Base-by-base conservation (phyloP, 495 filamentous ascomycete genomes). In the Talaromyces adpressus region DNA sequence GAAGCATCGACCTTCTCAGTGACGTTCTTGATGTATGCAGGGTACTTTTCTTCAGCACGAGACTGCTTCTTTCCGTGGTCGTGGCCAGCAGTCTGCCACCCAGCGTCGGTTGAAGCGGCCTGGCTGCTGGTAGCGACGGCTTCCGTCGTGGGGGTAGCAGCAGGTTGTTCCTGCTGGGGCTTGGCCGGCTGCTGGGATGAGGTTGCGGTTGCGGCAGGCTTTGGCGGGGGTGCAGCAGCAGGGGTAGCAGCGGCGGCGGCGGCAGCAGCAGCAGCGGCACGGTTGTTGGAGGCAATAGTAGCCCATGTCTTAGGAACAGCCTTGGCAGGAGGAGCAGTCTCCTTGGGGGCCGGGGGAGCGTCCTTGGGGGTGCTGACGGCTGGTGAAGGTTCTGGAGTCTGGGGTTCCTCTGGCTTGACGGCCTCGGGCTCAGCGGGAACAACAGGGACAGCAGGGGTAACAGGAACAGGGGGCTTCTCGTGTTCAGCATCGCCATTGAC, bases 21-120 rank as follows among this genome's bases (percentile, higher is more conserved):
- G 32, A 98, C 93, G 67, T 92, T 95, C 82, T 94, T 96, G 71
- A 98, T 89, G 71, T 97, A 98, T 16, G 85, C 95, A 64, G 89
- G 79, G 49, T 88, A 85, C 57, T 83, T 83, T 60, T 91, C 87
- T 30, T 73, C 66, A 45, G 81, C 73, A 62, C 91, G 84, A 62
- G 85, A 83, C 75, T 93, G 90, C 56, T 87, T 85, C 79, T 93
- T 93, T 70, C 87, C 88, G 78, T 93, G 88, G 59, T 87, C 85
- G 56, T 76, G 72, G 45, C 87, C 89, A 41, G 91, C 91, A 61
- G 90, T 91, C 70, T 93, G 91, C 90, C 92, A 96, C 56, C 85
- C 87, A 63, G 78, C 68, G 52, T 82, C 80, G 47, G 71, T 78
- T 27, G 77, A 72, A 39, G 78, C 79, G 72, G 70, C 73, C 70